Base-by-base conservation (phyloP, 768 basidiomycete species). In the Neoboletus subvelutipes region DNA sequence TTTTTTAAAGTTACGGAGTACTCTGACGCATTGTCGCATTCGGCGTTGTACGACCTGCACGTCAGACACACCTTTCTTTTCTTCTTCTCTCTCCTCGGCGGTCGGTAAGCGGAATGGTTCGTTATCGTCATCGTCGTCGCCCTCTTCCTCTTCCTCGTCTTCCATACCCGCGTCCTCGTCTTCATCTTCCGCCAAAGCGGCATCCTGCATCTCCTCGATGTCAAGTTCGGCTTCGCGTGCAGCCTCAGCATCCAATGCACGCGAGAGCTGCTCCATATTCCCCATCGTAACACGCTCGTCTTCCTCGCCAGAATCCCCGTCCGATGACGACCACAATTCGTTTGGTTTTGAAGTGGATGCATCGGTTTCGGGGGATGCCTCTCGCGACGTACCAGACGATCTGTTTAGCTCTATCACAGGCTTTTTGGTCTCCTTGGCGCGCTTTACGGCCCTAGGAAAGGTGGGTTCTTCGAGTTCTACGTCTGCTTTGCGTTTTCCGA, bases 221-320 rank as follows among this genome's bases (percentile, higher is more conserved):
- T 89, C 88, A 28, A 90, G 74, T 66, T 83, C 82, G 3, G 86
- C 90, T 55, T 92, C 89, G 12, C 75, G 83, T 26, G 78, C 80
- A 7, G 84, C 85, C 61, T 80, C 75, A 22, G 79, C 85, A 62
- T 94, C 92, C 49, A 93, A 72, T 50, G 88, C 89, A 53, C 83
- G 83, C 45, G 92, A 93, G 28, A 85, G 85, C 37, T 84, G 82
- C 60, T 89, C 92, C 81, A 94, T 91, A 65, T 92, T 94, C 26
- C 81, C 82, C 73, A 85, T 84, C 8, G 91, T 94, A 34, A 86
- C 73, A 50, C 77, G 87, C 13, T 80, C 80, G 9, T 77, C 79
- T 45, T 78, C 77, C n/a, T 79, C 80, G 8, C 74, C 79, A 7
- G 77, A 77, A 11, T 77, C 77, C 31, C 70, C 73, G 1, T 68